Evolutionary conservation across 495 filamentous ascomycete genomes (phyloP), one percentile per base, ranked within the genome.

Genomic region (Tuber indicum): DNA sequence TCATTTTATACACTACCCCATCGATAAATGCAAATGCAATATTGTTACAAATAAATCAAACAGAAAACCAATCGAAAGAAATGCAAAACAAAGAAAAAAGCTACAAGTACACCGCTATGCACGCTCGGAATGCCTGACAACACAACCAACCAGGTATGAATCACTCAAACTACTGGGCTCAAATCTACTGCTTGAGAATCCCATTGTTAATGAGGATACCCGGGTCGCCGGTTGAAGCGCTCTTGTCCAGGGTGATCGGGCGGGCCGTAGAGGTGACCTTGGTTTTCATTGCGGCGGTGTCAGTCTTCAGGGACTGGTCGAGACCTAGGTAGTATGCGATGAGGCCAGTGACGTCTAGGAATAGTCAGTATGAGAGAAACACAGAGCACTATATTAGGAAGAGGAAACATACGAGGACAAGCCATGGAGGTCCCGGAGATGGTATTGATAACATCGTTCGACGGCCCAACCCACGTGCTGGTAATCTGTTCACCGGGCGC

Each of bases 361-460:
- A 17, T 14, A 5, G 10, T 36, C 73, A 75, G 41, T 41, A 66
- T 21, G 14, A 46, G 26, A 17, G 10, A 6, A 71, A 74, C 46
- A 70, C 72, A 17, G 1, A 58, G 14, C 36, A 66, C 39, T 36
- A 41, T 49, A 17, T 19, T 6, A 26, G n/a, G 58, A 69, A 26
- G 36, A n/a, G 23, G 36, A 2, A 49, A 83, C 83, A 75, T 77
- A 84, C 83, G 87, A 49, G 87, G 87, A 71, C 81, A 83, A 46
- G 86, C 85, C 89, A 90, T 90, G 79, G 84, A 86, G 47, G 89
- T 90, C 66, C 89, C 89, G 77, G 86, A 87, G 72, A 90, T 84
- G 4, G 82, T 84, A 58, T 87, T 87, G 76, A 84, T 87, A 45
- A 86, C 86, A 46, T 84, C 85, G 76, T 86, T 79, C 74, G 43